Conservation (phyloP, 176 grass and related monocot genomes). For the Musa beccarii region DNA sequence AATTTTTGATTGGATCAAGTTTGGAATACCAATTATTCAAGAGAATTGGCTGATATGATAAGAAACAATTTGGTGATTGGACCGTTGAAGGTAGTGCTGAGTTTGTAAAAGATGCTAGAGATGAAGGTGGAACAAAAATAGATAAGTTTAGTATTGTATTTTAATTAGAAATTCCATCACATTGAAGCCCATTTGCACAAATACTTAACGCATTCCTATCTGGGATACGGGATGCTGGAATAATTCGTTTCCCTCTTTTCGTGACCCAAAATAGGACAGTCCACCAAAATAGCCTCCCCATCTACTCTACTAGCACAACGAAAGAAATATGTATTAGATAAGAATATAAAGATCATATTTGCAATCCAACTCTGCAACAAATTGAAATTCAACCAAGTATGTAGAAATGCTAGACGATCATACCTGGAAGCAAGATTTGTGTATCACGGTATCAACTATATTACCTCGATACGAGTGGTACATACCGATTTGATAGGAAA, state of each 20-base stretch:
- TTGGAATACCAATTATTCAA: too few relatives aligned
- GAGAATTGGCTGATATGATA: neutral
- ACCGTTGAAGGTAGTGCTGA: constrained; percentile 5
- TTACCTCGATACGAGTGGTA: too few relatives aligned
- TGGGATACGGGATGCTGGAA: constrained; percentile 14
- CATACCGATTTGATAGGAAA: too few relatives aligned
- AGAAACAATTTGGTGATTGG: constrained; percentile 10
- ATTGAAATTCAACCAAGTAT: neutral
- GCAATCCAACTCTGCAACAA: neutral
- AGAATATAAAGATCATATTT: neutral
- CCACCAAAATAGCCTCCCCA: constrained; percentile 10
- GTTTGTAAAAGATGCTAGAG: constrained; percentile 11
- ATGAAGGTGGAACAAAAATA: constrained; percentile 6
- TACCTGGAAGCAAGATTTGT: too few relatives aligned
- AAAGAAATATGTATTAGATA: neutral
- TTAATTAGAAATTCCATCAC: neutral
- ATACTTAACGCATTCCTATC: constrained; percentile 1
- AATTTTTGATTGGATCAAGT: too few relatives aligned
- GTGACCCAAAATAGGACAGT: constrained; percentile 8
- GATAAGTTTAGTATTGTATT: constrained; percentile 8
- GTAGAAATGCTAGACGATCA: neutral
- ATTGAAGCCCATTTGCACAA: neutral
- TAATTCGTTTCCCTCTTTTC: constrained; percentile 11
- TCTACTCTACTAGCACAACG: neutral
- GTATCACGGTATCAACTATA: too few relatives aligned